Conservation (phyloP, 495 filamentous ascomycete genomes). For the Podospora tetraspora region DNA sequence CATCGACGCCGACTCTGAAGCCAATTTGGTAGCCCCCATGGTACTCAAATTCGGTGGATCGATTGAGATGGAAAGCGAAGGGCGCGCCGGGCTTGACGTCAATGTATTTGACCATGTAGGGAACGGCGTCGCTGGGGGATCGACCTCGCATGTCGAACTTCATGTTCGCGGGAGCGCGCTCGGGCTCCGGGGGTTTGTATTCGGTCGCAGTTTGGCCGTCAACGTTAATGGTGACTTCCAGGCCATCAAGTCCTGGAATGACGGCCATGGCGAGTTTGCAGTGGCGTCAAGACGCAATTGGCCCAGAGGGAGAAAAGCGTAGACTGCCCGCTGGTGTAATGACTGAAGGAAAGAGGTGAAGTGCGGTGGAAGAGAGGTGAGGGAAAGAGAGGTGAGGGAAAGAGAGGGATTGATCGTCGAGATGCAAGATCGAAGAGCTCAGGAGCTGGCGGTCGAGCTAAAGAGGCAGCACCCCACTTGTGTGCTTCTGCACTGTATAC, state of each 20-base stretch:
- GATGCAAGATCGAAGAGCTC: background rate
- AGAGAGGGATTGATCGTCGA: background rate
- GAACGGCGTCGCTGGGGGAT: background rate
- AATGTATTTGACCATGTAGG: slow-evolving; percentile 17
- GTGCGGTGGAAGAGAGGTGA: background rate
- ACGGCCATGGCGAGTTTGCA: slow-evolving; percentile 29
- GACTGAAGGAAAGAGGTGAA: background rate
- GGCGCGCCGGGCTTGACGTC: slow-evolving; percentile 12
- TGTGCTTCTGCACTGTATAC: background rate
- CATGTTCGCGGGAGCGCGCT: background rate
- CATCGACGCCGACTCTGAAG: background rate
- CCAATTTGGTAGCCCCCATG: background rate
- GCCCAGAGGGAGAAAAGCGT: background rate
- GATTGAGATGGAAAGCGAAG: background rate
- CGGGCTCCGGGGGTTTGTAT: slow-evolving; percentile 26
- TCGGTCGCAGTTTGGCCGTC: slow-evolving; percentile 24
- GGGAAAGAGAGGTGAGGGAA: background rate
- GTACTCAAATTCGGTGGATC: background rate
- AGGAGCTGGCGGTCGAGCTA: background rate
- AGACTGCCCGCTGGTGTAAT: background rate
- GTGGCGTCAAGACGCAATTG: background rate
- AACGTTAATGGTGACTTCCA: slow-evolving; percentile 27
- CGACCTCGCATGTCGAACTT: background rate
- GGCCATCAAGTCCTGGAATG: slow-evolving; percentile 24
- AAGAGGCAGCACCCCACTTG: background rate